These are phyloP conservation scores for Cercospora sojina DNA, from an alignment of 2,329 filamentous ascomycete species.

Conservation along the genomic window DNA sequence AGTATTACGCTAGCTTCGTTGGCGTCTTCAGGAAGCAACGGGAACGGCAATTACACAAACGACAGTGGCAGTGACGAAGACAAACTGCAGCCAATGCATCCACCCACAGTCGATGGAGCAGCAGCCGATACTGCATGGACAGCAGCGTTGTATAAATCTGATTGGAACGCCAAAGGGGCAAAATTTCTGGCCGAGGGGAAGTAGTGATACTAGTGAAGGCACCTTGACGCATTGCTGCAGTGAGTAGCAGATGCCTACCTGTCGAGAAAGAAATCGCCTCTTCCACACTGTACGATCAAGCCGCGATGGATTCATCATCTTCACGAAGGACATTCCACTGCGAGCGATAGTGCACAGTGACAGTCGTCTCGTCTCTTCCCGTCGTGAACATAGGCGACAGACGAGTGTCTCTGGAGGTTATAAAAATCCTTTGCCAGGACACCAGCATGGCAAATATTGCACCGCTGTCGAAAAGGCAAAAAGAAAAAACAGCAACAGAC, in stretches of 20 bases:
- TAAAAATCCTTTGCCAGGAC: too few relatives aligned
- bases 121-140: slow-evolving; percentile 3
- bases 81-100: neutral
- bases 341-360: neutral
- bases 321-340: neutral
- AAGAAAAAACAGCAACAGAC: too few relatives aligned
- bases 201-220: too few relatives aligned
- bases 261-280: neutral
- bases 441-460: too few relatives aligned
- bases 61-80: neutral
- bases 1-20: neutral
- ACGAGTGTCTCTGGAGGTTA: neutral
- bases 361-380: neutral
- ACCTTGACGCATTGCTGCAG: neutral
- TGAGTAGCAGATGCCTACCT: neutral
- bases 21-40: neutral
- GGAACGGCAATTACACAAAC: neutral
- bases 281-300: too few relatives aligned
- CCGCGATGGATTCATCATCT: too few relatives aligned
- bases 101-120: neutral
- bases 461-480: too few relatives aligned
- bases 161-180: neutral
- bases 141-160: neutral
- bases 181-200: neutral
- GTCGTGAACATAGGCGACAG: neutral